Percentiles rank a stretch among this genome's conserved stretches.
phyloP scores from a whole-genome alignment of 2,329 filamentous ascomycete genomes.

The Ceratocystis cacaofunesta region DNA sequence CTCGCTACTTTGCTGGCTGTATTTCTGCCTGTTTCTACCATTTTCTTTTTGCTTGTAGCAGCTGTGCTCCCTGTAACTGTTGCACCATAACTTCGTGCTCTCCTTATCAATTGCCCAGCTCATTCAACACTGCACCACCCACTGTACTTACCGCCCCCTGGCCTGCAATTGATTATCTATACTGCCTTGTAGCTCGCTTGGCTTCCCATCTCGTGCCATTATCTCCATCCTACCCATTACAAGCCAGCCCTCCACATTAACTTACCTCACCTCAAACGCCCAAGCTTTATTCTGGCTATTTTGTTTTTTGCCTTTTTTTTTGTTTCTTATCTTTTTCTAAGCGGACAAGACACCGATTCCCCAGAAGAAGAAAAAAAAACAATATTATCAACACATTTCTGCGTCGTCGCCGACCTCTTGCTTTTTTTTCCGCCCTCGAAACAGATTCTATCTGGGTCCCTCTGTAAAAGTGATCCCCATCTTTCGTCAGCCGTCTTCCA shows the following conservation, averaged over 20 bases:
- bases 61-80: neutral
- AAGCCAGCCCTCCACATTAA: neutral
- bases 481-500: neutral
- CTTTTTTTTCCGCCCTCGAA: neutral
- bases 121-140: neutral
- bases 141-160: neutral
- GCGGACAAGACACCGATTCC: neutral
- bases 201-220: neutral
- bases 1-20: neutral
- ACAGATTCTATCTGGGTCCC: neutral
- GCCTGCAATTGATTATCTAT: neutral
- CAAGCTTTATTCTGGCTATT: neutral
- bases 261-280: slow-evolving; percentile 1
- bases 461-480: neutral
- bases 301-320: neutral
- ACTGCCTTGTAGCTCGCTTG: neutral
- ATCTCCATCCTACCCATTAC: neutral
- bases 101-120: neutral
- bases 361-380: neutral
- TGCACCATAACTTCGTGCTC: neutral
- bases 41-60: neutral
- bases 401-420: neutral
- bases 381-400: neutral
- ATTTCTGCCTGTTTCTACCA: neutral
- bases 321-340: neutral